Percentiles rank a stretch among this genome's conserved stretches.
phyloP scores from a whole-genome alignment of 345 rosid genomes.

The Aegle marmelos region DNA sequence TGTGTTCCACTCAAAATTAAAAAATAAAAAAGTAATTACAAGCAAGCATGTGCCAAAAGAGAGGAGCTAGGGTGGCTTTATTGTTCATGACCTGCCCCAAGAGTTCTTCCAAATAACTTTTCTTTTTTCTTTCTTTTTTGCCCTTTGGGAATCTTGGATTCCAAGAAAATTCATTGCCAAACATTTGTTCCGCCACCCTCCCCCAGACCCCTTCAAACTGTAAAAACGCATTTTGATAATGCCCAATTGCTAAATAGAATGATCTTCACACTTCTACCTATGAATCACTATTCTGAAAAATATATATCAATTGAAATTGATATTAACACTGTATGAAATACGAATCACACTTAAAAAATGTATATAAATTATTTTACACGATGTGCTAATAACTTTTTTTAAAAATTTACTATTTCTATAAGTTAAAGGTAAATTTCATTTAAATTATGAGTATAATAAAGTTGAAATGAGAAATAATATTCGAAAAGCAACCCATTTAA shows the following conservation, averaged over 20 bases:
- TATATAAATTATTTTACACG: no score
- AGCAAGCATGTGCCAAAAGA: constrained; percentile 11
- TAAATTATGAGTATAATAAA: constrained; percentile 2
- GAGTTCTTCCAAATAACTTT: not conserved
- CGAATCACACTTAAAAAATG: no score
- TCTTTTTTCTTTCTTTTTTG: not conserved
- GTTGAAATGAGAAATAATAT: constrained; percentile 27
- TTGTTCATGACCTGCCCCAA: not conserved
- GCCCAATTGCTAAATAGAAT: not conserved
- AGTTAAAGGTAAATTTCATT: not conserved
- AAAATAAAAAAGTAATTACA: no score
- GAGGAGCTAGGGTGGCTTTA: not conserved
- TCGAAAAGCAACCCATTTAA: constrained; percentile 16
- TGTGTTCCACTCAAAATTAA: not conserved
- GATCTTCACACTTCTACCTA: not conserved
- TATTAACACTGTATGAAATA: no score
- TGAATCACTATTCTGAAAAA: no score
- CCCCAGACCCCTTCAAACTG: no score
- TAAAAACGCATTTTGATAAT: not conserved
- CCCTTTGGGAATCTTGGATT: not conserved
- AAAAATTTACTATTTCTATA: no score
- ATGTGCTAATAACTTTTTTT: no score
- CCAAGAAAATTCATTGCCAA: not conserved
- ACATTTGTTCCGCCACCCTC: no score
- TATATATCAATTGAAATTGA: not conserved